These are phyloP conservation scores for Jaltomata sinuosa DNA, from an alignment of 257 asterid species.

Conservation along the genomic window DNA sequence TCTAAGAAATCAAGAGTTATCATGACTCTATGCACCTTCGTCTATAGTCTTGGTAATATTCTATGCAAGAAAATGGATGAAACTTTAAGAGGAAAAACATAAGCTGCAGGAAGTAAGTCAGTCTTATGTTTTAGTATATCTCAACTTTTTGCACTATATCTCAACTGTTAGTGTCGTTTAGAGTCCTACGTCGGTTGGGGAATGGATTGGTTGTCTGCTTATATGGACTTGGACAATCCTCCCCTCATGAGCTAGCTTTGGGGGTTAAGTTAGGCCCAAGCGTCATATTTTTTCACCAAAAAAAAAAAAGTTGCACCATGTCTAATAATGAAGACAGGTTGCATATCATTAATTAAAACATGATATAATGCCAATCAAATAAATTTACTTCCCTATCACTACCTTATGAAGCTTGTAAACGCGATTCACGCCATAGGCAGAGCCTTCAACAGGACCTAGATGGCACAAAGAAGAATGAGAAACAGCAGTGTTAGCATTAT, in stretches of 20 bases:
- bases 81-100: neutral
- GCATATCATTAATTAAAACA: neutral
- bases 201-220: neutral
- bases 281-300: neutral
- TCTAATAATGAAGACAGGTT: neutral
- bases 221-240: neutral
- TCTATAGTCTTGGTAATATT: neutral
- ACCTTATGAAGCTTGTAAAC: conserved; percentile 41
- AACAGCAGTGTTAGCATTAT: neutral
- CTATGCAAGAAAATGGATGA: neutral
- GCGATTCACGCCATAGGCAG: conserved; percentile 8
- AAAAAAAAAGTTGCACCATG: neutral
- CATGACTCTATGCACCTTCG: neutral
- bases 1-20: neutral
- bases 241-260: neutral
- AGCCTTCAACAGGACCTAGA: conserved; percentile 21
- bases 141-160: neutral
- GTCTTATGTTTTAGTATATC: neutral
- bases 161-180: neutral
- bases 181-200: neutral
- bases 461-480: neutral
- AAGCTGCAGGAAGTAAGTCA: neutral
- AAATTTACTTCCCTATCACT: neutral
- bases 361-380: neutral
- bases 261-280: too few species aligned